These are phyloP conservation scores for Nitzschia sp. DNA, from an alignment of 108 stramenopile species.

Conservation along the genomic window DNA sequence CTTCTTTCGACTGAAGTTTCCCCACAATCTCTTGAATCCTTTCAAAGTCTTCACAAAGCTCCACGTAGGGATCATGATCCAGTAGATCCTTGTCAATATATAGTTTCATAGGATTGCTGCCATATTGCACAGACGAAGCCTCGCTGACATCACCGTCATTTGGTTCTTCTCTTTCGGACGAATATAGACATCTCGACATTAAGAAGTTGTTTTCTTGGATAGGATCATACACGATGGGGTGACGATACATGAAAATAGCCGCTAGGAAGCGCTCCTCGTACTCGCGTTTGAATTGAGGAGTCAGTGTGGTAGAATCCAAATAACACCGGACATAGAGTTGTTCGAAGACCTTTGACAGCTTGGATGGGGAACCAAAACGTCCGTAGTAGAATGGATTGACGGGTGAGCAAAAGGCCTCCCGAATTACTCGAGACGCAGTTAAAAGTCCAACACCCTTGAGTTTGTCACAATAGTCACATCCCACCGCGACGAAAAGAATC, in stretches of 20 bases:
- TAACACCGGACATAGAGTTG: conserved; percentile 16
- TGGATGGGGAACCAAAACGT: background rate
- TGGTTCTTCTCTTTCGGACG: too few species aligned
- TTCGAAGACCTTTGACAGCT: conserved; percentile 15
- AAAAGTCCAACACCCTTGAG: conserved; percentile 86
- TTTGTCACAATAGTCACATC: conserved; percentile 93
- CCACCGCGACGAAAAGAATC: conserved; percentile 88
- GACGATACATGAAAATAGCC: conserved; percentile 89
- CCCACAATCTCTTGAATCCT: conserved; percentile 52
- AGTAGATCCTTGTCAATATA: conserved; percentile 37
- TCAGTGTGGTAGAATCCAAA: background rate
- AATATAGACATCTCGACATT: background rate
- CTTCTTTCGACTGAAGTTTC: conserved; percentile 5
- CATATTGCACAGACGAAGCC: background rate
- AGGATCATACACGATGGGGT: conserved; percentile 86
- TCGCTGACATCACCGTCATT: background rate
- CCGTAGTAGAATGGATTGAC: background rate
- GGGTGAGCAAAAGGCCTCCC: conserved; percentile 30
- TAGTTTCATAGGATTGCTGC: background rate
- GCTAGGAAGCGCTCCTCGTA: conserved; percentile 79
- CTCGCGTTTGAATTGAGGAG: conserved; percentile 33
- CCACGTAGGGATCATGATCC: conserved; percentile 62
- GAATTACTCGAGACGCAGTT: conserved; percentile 78
- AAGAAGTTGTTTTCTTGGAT: conserved; percentile 37
- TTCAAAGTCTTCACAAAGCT: conserved; percentile 39